These are phyloP conservation scores for Echinosophora koreensis DNA, from an alignment of 306 rosid species.

Conservation along the genomic window DNA sequence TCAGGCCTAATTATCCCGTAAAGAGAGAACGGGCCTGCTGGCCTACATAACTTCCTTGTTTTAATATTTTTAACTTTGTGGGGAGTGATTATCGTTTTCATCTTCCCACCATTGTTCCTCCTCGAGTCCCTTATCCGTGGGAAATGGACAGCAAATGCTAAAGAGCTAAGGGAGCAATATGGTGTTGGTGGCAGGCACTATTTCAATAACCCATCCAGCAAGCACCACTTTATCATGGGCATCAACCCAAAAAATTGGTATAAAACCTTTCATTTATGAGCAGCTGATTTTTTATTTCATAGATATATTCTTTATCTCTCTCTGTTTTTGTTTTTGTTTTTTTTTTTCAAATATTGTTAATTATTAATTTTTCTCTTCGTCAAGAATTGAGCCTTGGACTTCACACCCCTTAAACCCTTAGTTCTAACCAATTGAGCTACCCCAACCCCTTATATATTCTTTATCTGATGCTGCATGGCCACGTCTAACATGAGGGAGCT, in stretches of 20 bases:
- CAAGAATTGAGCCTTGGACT: no score
- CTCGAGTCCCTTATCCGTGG: conserved; percentile 45
- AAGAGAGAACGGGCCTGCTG: neutral
- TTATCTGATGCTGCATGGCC: neutral
- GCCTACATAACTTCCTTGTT: neutral
- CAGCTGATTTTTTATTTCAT: no score
- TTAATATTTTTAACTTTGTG: neutral
- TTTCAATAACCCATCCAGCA: conserved; percentile 40
- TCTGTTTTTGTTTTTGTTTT: no score
- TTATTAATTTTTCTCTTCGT: no score
- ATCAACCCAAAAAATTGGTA: conserved; percentile 51
- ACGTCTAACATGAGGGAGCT: no score
- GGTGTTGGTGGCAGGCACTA: conserved; percentile 38
- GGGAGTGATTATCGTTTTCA: neutral
- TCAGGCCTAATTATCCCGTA: neutral
- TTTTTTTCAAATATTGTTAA: no score
- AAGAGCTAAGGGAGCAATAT: conserved; percentile 29
- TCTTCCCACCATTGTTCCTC: conserved; percentile 24
- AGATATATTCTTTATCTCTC: no score
- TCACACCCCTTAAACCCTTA: no score
- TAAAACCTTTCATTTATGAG: neutral
- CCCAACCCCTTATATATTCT: no score
- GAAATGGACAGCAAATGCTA: neutral
- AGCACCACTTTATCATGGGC: conserved; percentile 43
- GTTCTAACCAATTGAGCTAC: no score